phyloP scores from a whole-genome alignment of 208 protist species.

The Leishmania turanica region DNA sequence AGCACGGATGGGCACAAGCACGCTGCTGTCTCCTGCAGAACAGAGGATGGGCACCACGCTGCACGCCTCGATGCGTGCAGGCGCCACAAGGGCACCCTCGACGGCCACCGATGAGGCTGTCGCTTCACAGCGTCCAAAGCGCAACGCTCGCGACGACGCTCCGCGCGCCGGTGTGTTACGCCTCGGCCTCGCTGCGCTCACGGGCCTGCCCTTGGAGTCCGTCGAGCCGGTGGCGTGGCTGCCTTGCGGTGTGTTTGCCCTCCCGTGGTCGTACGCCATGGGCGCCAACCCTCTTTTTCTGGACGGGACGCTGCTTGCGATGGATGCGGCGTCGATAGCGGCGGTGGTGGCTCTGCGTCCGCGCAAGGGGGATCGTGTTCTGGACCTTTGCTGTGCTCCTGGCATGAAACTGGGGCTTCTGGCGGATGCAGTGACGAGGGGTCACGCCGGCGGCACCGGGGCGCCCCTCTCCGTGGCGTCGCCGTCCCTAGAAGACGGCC shows the following conservation, averaged over 20 bases:
- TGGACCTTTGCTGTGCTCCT: conserved; percentile 89
- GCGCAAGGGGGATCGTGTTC: conserved; percentile 53
- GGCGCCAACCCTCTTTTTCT: conserved; percentile 33
- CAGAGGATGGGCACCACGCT: background rate
- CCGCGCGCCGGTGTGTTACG: conserved; percentile 10
- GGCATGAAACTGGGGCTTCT: conserved; percentile 86
- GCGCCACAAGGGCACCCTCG: background rate
- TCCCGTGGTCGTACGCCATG: conserved; percentile 49
- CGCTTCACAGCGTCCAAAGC: background rate
- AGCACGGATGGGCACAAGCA: background rate
- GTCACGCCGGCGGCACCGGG: background rate
- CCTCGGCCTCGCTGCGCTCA: conserved; percentile 25
- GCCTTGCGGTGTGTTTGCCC: conserved; percentile 45
- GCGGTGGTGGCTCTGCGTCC: conserved; percentile 79
- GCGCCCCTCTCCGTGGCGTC: background rate
- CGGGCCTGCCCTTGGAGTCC: conserved; percentile 23
- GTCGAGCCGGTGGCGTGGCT: conserved; percentile 65
- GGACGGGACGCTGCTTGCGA: conserved; percentile 53
- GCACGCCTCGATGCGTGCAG: background rate
- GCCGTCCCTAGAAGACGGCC: conserved; percentile 11
- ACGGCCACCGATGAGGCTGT: background rate
- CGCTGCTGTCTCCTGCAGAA: background rate
- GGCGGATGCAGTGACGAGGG: conserved; percentile 47
- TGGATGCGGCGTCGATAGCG: conserved; percentile 88
- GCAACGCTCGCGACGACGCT: background rate